phyloP scores from a whole-genome alignment of 2,329 filamentous ascomycete species.

The Ilyonectria sp. region DNA sequence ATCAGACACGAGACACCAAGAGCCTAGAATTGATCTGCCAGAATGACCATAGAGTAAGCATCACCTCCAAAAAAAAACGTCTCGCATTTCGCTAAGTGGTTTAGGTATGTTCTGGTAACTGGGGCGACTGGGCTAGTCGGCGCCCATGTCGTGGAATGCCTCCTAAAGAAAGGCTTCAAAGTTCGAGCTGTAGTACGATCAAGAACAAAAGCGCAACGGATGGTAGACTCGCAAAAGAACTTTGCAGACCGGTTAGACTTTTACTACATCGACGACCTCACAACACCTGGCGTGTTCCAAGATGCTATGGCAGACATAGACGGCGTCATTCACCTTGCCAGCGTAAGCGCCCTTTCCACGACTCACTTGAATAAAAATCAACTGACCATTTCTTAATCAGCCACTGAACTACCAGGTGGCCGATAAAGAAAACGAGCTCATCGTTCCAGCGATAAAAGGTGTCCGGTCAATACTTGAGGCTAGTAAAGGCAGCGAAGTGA shows the following conservation, averaged over 20 bases:
- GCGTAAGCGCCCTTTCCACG: not conserved
- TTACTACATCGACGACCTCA: constrained; percentile 27
- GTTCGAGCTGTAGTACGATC: constrained; percentile 30
- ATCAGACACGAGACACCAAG: not conserved
- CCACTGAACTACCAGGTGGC: constrained; percentile 28
- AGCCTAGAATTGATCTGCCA: not conserved
- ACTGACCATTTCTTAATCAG: not conserved
- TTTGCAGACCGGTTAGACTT: constrained; percentile 4
- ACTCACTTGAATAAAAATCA: too few species aligned
- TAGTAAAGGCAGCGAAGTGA: constrained; percentile 8
- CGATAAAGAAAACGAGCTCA: constrained; percentile 32
- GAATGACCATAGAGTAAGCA: constrained; percentile 21
- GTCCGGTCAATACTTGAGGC: constrained; percentile 27
- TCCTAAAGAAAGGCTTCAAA: constrained; percentile 13
- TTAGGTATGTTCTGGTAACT: constrained; percentile 26
- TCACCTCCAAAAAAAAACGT: not conserved
- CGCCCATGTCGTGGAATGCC: constrained; percentile 17
- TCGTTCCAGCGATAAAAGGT: constrained; percentile 23
- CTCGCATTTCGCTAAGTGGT: not conserved
- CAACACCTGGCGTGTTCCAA: constrained; percentile 11
- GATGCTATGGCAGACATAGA: constrained; percentile 14
- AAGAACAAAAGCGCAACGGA: constrained; percentile 18
- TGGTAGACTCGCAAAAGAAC: not conserved
- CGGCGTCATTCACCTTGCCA: constrained; percentile 27
- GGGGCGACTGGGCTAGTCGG: constrained; percentile 30